Evolutionary conservation across 768 basidiomycete species (phyloP).

Genomic region (Leccinum obscurum): DNA sequence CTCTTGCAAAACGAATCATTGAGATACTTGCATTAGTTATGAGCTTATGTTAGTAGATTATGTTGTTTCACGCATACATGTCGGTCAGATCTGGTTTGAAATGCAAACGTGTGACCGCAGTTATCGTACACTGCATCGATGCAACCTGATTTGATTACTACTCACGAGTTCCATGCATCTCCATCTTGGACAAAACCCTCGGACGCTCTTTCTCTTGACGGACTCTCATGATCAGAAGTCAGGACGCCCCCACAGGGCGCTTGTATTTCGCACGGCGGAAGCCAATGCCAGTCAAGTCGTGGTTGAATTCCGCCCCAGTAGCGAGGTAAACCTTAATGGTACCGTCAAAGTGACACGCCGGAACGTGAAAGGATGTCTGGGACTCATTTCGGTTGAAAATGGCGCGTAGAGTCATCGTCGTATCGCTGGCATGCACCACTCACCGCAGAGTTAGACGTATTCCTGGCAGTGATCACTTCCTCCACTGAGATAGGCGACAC

Average conservation of each 20-base stretch:
- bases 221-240: constrained; percentile 62
- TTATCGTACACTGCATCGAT: not conserved
- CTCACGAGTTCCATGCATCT: constrained; percentile 58
- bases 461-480: constrained; percentile 78
- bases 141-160: constrained; percentile 1
- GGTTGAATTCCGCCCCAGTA: constrained; percentile 80
- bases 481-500: constrained; percentile 76
- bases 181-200: constrained; percentile 66
- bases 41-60: constrained; percentile 5
- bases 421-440: constrained; percentile 9
- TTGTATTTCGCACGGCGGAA: constrained; percentile 70
- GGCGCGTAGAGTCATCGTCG: constrained; percentile 42
- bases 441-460: constrained; percentile 57
- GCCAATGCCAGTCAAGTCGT: constrained; percentile 61
- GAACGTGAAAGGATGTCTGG: constrained; percentile 80
- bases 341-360: constrained; percentile 69
- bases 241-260: constrained; percentile 59
- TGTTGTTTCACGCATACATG: not conserved
- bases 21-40: not conserved
- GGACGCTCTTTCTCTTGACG: constrained; percentile 73
- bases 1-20: not conserved
- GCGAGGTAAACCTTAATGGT: constrained; percentile 66
- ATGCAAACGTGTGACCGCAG: too few species aligned
- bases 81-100: too few species aligned
- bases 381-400: constrained; percentile 71